Evolutionary conservation across 1,284 basidiomycete species (phyloP).

Genomic region (Ceratobasidium sp.): DNA sequence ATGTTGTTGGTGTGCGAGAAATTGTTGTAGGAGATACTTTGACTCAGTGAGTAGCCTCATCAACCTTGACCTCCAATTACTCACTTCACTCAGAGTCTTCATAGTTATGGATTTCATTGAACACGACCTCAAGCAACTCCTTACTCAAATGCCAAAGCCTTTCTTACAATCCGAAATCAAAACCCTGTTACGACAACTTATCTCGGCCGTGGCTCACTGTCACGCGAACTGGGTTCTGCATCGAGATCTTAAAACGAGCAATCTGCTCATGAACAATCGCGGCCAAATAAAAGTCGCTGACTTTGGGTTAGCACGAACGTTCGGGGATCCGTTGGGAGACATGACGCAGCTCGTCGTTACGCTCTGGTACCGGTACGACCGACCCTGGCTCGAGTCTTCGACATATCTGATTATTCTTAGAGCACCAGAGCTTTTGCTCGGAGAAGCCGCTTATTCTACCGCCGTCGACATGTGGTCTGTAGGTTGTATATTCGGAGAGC

Average conservation of each 20-base stretch:
- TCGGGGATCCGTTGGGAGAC: constrained; percentile 92
- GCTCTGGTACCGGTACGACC: constrained; percentile 92
- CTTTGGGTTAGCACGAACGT: constrained; percentile 94
- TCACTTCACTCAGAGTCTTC: constrained; percentile 73
- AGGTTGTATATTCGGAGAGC: constrained; percentile 98
- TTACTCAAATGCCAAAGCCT: constrained; percentile 91
- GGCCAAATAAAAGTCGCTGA: constrained; percentile 99
- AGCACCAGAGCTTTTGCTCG: constrained; percentile 94
- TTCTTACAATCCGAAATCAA: constrained; percentile 99
- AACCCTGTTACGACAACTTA: constrained; percentile 90
- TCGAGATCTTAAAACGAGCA: constrained; percentile 96
- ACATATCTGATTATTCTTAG: constrained; percentile 27
- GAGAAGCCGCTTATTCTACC: constrained; percentile 91
- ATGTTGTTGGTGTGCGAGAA: constrained; percentile 94
- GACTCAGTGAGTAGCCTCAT: constrained; percentile 81
- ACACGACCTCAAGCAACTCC: constrained; percentile 96
- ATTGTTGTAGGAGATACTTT: constrained; percentile 99
- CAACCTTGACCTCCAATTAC: not conserved
- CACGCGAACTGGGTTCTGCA: constrained; percentile 98
- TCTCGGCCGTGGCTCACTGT: constrained; percentile 92
- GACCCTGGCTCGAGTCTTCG: constrained; percentile 14
- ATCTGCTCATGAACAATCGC: constrained; percentile 97
- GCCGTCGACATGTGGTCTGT: constrained; percentile 99
- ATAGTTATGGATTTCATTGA: constrained; percentile 99
- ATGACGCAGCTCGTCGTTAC: constrained; percentile 98